Percentiles rank a stretch among this genome's conserved stretches.
Conservation (phyloP, 2,329 filamentous ascomycete species). For the Exserohilum turcica region DNA sequence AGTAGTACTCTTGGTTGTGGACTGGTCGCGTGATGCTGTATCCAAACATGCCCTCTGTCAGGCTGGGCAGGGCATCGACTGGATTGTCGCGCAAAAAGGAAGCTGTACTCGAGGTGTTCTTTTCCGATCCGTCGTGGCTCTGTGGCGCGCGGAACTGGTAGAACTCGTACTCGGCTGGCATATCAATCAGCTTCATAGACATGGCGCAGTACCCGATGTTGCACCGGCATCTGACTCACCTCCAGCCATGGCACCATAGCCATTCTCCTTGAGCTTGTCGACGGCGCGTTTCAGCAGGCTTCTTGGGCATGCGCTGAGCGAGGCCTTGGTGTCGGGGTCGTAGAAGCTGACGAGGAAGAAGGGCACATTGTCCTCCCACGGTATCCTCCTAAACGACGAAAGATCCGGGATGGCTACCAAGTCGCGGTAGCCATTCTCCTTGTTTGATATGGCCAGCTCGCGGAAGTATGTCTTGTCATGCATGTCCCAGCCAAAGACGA, state of each 20-base stretch:
- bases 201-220: constrained; percentile 20
- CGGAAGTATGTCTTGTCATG: constrained; percentile 88
- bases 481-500: constrained; percentile 97
- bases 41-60: constrained; percentile 95
- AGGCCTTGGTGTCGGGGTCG: constrained; percentile 75
- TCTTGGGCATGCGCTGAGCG: constrained; percentile 78
- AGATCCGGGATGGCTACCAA: constrained; percentile 82
- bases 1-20: constrained; percentile 92
- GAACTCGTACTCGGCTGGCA: constrained; percentile 88
- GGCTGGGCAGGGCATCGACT: constrained; percentile 71
- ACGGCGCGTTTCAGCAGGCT: constrained; percentile 72
- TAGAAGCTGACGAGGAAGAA: constrained; percentile 85
- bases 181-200: constrained; percentile 25
- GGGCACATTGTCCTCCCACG: constrained; percentile 85
- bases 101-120: constrained; percentile 71
- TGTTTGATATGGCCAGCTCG: constrained; percentile 86
- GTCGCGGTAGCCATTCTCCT: constrained; percentile 87
- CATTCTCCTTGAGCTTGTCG: constrained; percentile 68
- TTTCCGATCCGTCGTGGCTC: constrained; percentile 55
- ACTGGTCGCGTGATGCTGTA: constrained; percentile 87
- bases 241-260: constrained; percentile 87
- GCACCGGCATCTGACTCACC: constrained; percentile 61
- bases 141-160: constrained; percentile 80
- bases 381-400: constrained; percentile 77
- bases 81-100: constrained; percentile 75